Percentiles rank a stretch among this genome's conserved stretches.
These are phyloP conservation scores for Fusarium zealandicum DNA, from an alignment of 2,329 filamentous ascomycete species.

Conservation along the genomic window DNA sequence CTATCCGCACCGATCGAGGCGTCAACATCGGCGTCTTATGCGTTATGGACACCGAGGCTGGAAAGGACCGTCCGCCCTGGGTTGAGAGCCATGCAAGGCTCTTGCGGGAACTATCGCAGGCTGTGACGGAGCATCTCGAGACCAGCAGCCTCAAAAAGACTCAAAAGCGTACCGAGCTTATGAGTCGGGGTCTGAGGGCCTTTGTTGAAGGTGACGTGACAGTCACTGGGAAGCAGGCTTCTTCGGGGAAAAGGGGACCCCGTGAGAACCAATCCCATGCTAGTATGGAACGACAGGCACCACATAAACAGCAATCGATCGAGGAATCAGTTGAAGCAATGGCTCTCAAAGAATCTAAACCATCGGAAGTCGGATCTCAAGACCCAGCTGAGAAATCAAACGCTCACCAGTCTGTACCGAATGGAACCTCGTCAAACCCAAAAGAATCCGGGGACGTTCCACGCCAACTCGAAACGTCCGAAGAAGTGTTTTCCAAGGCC, in stretches of 20 bases:
- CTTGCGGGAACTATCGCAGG: slow-evolving; percentile 41
- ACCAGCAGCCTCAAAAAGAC: slow-evolving; percentile 37
- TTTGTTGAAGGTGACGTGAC: slow-evolving; percentile 47
- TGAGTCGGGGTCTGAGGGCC: slow-evolving; percentile 47
- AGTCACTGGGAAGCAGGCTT: slow-evolving; percentile 22
- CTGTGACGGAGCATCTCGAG: slow-evolving; percentile 50
- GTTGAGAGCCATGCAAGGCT: slow-evolving; percentile 37
- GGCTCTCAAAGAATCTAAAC: background rate
- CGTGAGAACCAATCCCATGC: background rate
- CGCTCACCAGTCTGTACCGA: background rate
- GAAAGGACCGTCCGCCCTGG: slow-evolving; percentile 22
- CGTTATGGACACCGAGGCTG: slow-evolving; percentile 34
- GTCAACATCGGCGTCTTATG: slow-evolving; percentile 54
- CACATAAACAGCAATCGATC: slow-evolving; percentile 14
- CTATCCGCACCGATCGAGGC: slow-evolving; percentile 49
- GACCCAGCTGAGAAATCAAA: background rate
- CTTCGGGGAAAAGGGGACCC: slow-evolving; percentile 16
- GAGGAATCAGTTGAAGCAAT: slow-evolving; percentile 3
- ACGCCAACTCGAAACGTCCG: background rate
- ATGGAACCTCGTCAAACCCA: background rate
- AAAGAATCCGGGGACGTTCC: background rate
- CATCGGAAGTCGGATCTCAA: background rate
- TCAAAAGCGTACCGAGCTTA: slow-evolving; percentile 46
- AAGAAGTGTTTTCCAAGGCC: slow-evolving; percentile 51
- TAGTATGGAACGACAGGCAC: background rate